These are phyloP conservation scores for Magnusiomyces ingens DNA, from an alignment of 1,139 yeast genomes.

Conservation along the genomic window DNA sequence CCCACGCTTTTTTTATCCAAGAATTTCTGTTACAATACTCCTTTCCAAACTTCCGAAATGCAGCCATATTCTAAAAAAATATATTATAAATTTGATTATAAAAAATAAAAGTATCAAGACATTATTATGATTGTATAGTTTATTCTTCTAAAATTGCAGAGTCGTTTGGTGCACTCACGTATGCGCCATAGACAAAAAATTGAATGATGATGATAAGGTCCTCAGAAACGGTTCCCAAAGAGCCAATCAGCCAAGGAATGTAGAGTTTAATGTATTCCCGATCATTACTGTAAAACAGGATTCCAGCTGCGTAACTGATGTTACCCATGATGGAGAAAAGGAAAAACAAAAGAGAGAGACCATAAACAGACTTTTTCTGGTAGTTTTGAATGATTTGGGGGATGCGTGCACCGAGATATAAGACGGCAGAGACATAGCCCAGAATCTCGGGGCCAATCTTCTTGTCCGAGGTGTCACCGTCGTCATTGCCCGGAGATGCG, in stretches of 20 bases:
- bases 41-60: no score
- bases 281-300: slow-evolving; percentile 59
- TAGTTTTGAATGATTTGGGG: slow-evolving; percentile 76
- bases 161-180: slow-evolving; percentile 13
- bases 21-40: no score
- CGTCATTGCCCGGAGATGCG: slow-evolving; percentile 18
- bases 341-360: slow-evolving; percentile 68
- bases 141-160: slow-evolving; percentile 11
- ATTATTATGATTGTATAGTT: not conserved
- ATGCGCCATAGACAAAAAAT: slow-evolving; percentile 49
- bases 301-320: slow-evolving; percentile 69
- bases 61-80: no score
- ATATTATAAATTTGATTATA: not conserved
- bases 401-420: slow-evolving; percentile 69
- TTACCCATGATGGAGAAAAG: slow-evolving; percentile 71
- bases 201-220: slow-evolving; percentile 58
- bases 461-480: slow-evolving; percentile 25
- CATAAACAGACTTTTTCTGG: slow-evolving; percentile 61
- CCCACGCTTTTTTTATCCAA: no score
- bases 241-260: slow-evolving; percentile 68
- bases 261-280: slow-evolving; percentile 53
- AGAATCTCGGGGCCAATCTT: slow-evolving; percentile 58
- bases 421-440: slow-evolving; percentile 64
- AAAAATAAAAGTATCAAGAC: not conserved
- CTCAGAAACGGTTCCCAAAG: slow-evolving; percentile 66